A percentile compares a stretch with the other conserved stretches of the same genome.
Conservation (phyloP, 2,329 filamentous ascomycete genomes). For the Hymenoscyphus repandus region DNA sequence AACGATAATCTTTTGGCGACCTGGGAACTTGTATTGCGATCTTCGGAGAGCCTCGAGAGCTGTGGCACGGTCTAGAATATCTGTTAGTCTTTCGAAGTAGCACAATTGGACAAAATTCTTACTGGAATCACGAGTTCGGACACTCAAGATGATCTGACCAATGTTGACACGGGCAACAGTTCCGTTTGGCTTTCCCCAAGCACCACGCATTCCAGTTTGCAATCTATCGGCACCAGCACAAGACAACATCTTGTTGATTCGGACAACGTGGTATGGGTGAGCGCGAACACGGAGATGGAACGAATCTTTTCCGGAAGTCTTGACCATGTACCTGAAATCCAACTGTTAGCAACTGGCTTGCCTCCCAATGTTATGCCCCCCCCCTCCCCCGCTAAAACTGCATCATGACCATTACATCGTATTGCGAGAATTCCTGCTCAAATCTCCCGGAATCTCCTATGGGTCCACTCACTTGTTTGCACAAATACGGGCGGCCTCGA, state of each 20-base stretch:
- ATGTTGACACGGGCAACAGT: conserved; percentile 99
- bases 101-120: conserved; percentile 37
- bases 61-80: conserved; percentile 66
- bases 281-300: conserved; percentile 77
- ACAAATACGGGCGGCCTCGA: conserved; percentile 99
- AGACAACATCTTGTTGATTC: conserved; percentile 99
- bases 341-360: conserved; percentile 7
- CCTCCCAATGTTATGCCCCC: not conserved
- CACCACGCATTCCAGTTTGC: conserved; percentile 99
- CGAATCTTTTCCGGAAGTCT: conserved; percentile 65
- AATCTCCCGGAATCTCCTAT: conserved; percentile 2
- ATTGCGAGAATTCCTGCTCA: not conserved
- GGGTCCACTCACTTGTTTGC: conserved; percentile 78
- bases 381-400: not conserved
- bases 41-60: conserved; percentile 98
- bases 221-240: conserved; percentile 99
- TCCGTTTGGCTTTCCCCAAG: conserved; percentile 99
- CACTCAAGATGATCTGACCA: conserved; percentile 95
- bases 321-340: conserved; percentile 52
- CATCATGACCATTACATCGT: no score
- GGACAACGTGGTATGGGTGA: conserved; percentile 99
- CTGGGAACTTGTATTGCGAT: conserved; percentile 99
- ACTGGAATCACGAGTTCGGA: conserved; percentile 94
- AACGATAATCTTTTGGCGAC: conserved; percentile 99
- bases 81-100: conserved; percentile 24